A percentile compares a stretch with the other conserved stretches of the same genome.
These are phyloP conservation scores for Lotus japonicus DNA, from an alignment of 306 rosid species.

Conservation along the genomic window DNA sequence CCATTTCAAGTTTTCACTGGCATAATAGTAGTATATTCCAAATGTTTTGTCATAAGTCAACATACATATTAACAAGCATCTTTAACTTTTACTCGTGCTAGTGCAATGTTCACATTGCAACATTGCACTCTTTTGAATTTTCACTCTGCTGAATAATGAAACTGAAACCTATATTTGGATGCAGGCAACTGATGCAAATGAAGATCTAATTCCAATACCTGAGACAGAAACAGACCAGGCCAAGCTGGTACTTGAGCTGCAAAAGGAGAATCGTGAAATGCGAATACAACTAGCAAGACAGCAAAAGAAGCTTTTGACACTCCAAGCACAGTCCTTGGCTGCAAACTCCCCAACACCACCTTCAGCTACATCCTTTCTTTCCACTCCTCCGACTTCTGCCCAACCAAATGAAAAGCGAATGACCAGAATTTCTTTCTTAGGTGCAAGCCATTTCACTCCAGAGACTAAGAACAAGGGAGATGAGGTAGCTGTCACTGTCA, in stretches of 20 bases:
- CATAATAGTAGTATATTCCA: background rate
- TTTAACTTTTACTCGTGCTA: background rate
- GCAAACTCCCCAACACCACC: conserved; percentile 75
- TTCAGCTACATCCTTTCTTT: conserved; percentile 51
- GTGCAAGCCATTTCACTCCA: conserved; percentile 57
- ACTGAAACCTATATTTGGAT: background rate
- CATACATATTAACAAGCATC: background rate
- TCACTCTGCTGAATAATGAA: background rate
- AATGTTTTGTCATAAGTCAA: background rate
- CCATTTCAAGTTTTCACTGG: conserved; percentile 3
- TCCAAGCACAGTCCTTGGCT: conserved; percentile 66
- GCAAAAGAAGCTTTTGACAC: conserved; percentile 57
- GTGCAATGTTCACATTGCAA: background rate
- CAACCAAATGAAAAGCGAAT: conserved; percentile 49
- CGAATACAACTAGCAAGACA: conserved; percentile 63
- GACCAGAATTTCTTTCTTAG: conserved; percentile 47
- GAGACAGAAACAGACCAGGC: conserved; percentile 68
- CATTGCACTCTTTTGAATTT: background rate
- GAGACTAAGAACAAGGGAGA: conserved; percentile 54
- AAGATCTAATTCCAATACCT: conserved; percentile 38
- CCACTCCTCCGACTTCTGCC: conserved; percentile 66
- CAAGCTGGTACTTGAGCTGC: conserved; percentile 66
- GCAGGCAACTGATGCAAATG: conserved; percentile 52
- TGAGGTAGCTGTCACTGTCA: conserved; percentile 30
- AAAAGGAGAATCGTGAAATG: conserved; percentile 80